A percentile compares a stretch with the other conserved stretches of the same genome.
These are phyloP conservation scores for Vitis hybrid DNA, from an alignment of 177 flowering plant genomes.

Conservation along the genomic window DNA sequence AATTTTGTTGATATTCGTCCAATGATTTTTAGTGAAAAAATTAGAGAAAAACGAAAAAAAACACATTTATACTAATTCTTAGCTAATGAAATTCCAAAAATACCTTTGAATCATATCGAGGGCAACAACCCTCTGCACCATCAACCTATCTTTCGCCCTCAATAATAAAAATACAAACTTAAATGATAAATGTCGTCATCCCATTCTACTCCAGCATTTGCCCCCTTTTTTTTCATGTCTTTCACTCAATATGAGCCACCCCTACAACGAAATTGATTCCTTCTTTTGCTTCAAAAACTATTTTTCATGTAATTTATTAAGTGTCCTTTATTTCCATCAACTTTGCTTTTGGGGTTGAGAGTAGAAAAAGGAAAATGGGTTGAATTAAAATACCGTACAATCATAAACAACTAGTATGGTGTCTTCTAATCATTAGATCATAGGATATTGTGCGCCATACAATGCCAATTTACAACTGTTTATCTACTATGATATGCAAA, in stretches of 20 bases:
- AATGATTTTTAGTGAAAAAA: rapidly evolving
- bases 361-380: neutral
- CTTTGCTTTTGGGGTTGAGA: neutral
- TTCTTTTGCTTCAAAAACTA: no score
- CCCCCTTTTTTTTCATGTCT: no score
- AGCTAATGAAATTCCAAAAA: rapidly evolving
- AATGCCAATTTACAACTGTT: slow-evolving; percentile 14
- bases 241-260: no score
- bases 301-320: neutral
- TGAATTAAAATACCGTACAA: no score
- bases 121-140: rapidly evolving
- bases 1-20: no score
- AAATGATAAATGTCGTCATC: no score
- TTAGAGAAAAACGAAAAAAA: no score
- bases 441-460: neutral
- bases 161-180: no score
- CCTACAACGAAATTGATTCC: rapidly evolving
- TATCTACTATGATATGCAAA: neutral
- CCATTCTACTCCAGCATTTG: rapidly evolving
- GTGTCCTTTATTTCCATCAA: neutral
- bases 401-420: no score
- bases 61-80: rapidly evolving
- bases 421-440: slow-evolving; percentile 1
- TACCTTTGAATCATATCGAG: rapidly evolving
- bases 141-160: rapidly evolving